Conservation (phyloP, 2,329 filamentous ascomycete species). For the Lojkania enalia region DNA sequence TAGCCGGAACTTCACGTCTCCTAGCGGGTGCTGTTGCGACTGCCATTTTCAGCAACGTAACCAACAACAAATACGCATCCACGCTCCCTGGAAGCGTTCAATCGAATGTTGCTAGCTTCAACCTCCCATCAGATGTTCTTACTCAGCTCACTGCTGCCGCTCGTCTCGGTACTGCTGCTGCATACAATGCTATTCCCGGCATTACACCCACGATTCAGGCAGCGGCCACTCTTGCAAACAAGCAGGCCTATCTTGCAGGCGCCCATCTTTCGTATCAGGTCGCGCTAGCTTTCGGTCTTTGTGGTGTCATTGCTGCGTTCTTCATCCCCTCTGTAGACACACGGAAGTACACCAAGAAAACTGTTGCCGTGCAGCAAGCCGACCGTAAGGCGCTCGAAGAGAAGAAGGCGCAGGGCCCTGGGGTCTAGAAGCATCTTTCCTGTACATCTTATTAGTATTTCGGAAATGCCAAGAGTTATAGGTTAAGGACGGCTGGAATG, state of each 20-base stretch:
- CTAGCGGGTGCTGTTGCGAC: conserved; percentile 35
- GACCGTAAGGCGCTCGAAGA: conserved; percentile 28
- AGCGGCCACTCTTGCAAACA: conserved; percentile 30
- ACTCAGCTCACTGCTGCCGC: conserved; percentile 27
- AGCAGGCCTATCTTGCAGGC: conserved; percentile 32
- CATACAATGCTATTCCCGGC: conserved; percentile 31
- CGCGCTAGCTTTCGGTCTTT: conserved; percentile 35
- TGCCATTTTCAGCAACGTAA: conserved; percentile 33
- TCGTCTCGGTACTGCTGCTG: conserved; percentile 26
- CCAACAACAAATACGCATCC: conserved; percentile 32
- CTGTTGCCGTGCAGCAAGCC: conserved; percentile 30
- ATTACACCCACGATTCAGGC: conserved; percentile 32
- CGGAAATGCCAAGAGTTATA: no score
- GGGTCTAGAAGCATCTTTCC: no score
- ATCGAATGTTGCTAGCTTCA: conserved; percentile 20
- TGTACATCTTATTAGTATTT: no score
- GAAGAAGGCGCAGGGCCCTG: conserved; percentile 17
- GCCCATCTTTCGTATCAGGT: conserved; percentile 35
- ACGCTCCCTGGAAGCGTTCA: conserved; percentile 19
- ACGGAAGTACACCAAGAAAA: conserved; percentile 33
- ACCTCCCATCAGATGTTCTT: conserved; percentile 18
- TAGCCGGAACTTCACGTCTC: conserved; percentile 32
- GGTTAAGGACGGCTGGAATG: no score
- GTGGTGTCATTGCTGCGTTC: conserved; percentile 30
- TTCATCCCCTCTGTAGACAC: conserved; percentile 32